These are phyloP conservation scores for Phialophora tarda DNA, from an alignment of 2,329 filamentous ascomycete species.

Conservation along the genomic window DNA sequence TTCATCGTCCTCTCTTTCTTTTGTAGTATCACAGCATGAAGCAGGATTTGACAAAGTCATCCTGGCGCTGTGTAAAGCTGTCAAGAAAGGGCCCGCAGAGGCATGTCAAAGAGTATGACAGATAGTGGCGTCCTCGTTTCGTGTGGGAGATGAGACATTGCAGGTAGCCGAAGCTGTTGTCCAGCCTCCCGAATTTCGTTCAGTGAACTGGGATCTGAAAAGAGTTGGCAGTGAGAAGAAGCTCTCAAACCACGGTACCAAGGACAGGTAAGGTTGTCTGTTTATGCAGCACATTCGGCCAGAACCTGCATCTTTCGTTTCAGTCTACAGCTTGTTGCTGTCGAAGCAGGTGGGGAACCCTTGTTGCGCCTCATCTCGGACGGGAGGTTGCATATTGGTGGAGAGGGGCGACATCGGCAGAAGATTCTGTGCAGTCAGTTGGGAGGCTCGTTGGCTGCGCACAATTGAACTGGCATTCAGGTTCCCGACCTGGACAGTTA, in stretches of 20 bases:
- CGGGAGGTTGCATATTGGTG: slow-evolving; percentile 18
- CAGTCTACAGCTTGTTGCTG: slow-evolving; percentile 8
- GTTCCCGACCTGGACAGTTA: slow-evolving; percentile 1
- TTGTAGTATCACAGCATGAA: slow-evolving; percentile 21
- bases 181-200: slow-evolving; percentile 30
- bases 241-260: slow-evolving; percentile 9
- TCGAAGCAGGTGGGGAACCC: slow-evolving; percentile 4
- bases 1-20: slow-evolving; percentile 8
- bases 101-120: slow-evolving; percentile 27
- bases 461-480: background rate
- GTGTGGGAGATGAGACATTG: slow-evolving; percentile 31
- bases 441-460: slow-evolving; percentile 6
- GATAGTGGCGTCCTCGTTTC: slow-evolving; percentile 23
- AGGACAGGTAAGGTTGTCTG: slow-evolving; percentile 1
- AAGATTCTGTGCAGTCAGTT: background rate
- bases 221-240: background rate
- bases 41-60: slow-evolving; percentile 33
- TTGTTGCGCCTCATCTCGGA: slow-evolving; percentile 14
- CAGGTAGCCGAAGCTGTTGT: slow-evolving; percentile 32
- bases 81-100: slow-evolving; percentile 8
- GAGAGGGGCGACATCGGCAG: slow-evolving; percentile 13
- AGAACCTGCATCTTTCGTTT: background rate
- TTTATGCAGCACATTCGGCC: background rate
- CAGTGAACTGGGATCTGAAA: slow-evolving; percentile 9
- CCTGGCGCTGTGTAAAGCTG: slow-evolving; percentile 22